Evolutionary conservation across 495 filamentous ascomycete genomes (phyloP), one percentile per base, ranked within the genome.

Genomic region (Aspergillus baeticus): DNA sequence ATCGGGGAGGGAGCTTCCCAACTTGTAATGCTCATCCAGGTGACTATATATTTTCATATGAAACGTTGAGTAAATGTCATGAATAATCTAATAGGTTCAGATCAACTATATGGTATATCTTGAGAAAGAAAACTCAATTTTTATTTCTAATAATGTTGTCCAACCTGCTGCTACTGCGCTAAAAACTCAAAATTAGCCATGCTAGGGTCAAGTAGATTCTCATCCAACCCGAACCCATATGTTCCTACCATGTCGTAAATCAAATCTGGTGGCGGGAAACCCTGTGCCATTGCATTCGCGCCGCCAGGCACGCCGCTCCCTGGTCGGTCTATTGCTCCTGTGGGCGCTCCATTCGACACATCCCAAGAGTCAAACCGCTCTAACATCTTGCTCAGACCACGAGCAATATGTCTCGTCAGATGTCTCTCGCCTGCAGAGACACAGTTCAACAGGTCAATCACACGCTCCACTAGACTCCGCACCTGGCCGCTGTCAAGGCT

Each of bases 351-450:
- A 43, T 57, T 42, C 66, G 69, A 71, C 21, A 67, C 61, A 45
- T 78, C 75, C 75, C 75, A 78, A 1, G 74, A 66, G 58, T 78
- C 72, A 43, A 77, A 78, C 0, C 74, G 74, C 50, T 76, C 75
- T 2, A 78, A 57, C 73, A 78, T 81, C 58, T 82, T 82, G 57
- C 79, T 73, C 34, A 82, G 60, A 0, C 80, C 80, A 14, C 71
- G 75, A 21, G 79, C 79, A 57, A 82, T 78, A 51, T 81, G 78
- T 36, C 77, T 69, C 7, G 80, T 80, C 39, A 82, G 68, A 57
- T 82, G 80, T 48, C 76, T 69, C 52, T 81, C 79, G 15, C 79
- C 78, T 6, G 77, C 77, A 29, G 70, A 75, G 39, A 79, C 77
- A 51, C 78, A 80, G 47, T 78, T 80, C 64, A 82, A 66, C 54